A percentile compares a stretch with the other conserved stretches of the same genome.
phyloP scores from a whole-genome alignment of 306 rosid genomes.

The Dalbergia cochinchinensis region DNA sequence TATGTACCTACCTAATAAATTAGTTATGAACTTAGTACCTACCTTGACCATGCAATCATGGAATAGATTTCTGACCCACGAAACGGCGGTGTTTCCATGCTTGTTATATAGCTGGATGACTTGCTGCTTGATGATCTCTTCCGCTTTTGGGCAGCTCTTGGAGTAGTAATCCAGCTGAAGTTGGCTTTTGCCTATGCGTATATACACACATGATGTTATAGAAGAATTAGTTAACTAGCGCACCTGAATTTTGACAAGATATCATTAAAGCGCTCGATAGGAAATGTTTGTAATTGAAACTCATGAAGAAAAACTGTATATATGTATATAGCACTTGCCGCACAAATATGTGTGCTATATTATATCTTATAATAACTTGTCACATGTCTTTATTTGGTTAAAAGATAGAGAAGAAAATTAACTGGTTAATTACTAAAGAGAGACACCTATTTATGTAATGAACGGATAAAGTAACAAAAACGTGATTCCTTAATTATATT shows the following conservation, averaged over 20 bases:
- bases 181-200: no score
- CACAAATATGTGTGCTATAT: no score
- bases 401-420: no score
- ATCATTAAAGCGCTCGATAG: background rate
- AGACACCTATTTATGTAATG: no score
- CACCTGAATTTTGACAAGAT: background rate
- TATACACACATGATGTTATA: no score
- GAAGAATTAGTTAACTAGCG: no score
- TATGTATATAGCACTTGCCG: no score
- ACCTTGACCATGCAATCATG: conserved; percentile 92
- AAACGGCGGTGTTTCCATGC: conserved; percentile 89
- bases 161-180: conserved; percentile 66
- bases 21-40: background rate
- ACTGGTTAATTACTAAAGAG: no score
- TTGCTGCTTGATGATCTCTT: conserved; percentile 75
- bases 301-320: background rate
- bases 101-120: conserved; percentile 64
- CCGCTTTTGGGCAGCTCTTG: conserved; percentile 82
- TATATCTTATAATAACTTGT: no score
- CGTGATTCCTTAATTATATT: no score
- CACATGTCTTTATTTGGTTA: no score
- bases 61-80: conserved; percentile 96
- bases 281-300: background rate
- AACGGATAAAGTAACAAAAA: no score
- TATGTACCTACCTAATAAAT: background rate